Evolutionary conservation across 1,284 basidiomycete genomes (phyloP).

Genomic region (Ustilago nuda): DNA sequence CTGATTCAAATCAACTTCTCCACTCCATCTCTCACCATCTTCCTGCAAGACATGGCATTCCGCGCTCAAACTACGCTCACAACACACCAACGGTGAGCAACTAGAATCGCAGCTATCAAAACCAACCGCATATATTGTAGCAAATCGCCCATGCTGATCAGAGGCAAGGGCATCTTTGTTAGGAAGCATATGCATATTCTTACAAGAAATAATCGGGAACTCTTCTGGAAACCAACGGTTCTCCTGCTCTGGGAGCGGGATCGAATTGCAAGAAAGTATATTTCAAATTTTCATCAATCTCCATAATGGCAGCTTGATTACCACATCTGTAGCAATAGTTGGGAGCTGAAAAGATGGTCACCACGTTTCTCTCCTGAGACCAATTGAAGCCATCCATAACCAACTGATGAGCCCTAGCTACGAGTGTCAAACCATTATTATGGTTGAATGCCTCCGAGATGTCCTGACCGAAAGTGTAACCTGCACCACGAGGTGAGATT

Average conservation of each 20-base stretch:
- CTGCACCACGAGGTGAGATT: constrained; percentile 97
- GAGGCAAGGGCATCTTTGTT: too few relatives aligned
- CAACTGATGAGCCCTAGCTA: constrained; percentile 74
- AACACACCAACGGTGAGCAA: too few relatives aligned
- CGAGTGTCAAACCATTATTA: constrained; percentile 96
- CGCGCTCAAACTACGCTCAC: too few relatives aligned
- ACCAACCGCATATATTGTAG: too few relatives aligned
- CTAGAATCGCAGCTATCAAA: too few relatives aligned
- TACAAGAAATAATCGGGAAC: constrained; percentile 80
- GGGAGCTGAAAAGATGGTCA: constrained; percentile 98
- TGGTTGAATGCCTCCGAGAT: constrained; percentile 98
- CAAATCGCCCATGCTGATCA: too few relatives aligned
- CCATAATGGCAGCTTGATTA: constrained; percentile 99
- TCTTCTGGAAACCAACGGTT: constrained; percentile 95
- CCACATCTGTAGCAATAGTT: constrained; percentile 93
- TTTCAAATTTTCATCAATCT: constrained; percentile 98
- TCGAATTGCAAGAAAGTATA: constrained; percentile 99
- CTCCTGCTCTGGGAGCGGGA: constrained; percentile 96
- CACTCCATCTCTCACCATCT: too few relatives aligned
- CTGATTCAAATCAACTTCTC: too few relatives aligned
- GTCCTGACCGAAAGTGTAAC: constrained; percentile 99
- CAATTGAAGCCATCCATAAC: constrained; percentile 99
- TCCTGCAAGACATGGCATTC: too few relatives aligned
- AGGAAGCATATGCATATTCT: constrained; percentile 9
- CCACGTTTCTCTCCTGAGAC: constrained; percentile 99